Conservation (phyloP, 2,329 filamentous ascomycete species). For the Cyclaneusma minus region DNA sequence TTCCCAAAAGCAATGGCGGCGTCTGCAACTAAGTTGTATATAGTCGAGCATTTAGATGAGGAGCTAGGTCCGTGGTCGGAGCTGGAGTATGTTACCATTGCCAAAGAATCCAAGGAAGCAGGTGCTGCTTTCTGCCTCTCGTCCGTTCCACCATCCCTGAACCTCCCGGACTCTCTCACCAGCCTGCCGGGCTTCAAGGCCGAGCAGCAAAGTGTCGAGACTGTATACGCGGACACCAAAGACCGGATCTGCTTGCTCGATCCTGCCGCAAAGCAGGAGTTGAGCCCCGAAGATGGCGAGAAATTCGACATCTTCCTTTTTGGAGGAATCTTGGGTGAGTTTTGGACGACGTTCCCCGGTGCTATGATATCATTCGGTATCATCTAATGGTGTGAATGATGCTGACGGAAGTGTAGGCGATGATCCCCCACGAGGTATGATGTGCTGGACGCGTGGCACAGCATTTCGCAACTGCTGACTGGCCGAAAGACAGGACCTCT, state of each 20-base stretch:
- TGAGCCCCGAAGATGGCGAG: constrained; percentile 69
- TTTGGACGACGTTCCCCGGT: constrained; percentile 2
- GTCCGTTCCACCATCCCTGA: constrained; percentile 56
- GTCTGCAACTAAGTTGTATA: constrained; percentile 51
- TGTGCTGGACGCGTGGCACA: constrained; percentile 6
- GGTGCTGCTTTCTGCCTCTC: constrained; percentile 65
- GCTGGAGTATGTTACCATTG: constrained; percentile 82
- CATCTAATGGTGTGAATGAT: no score
- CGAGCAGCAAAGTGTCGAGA: constrained; percentile 67
- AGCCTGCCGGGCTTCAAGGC: constrained; percentile 48
- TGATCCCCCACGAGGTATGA: constrained; percentile 75
- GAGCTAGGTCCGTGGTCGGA: constrained; percentile 91
- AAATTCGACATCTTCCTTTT: constrained; percentile 86
- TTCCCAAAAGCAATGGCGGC: constrained; percentile 19
- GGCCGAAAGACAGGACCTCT: constrained; percentile 68
- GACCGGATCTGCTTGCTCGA: constrained; percentile 77
- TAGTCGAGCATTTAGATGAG: constrained; percentile 92
- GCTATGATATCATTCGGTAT: constrained; percentile 2
- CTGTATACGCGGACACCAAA: constrained; percentile 59
- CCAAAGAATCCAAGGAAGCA: constrained; percentile 55
- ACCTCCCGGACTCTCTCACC: constrained; percentile 42
- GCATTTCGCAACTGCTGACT: constrained; percentile 4
- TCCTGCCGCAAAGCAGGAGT: constrained; percentile 65
- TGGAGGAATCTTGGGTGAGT: constrained; percentile 79
- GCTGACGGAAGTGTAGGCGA: constrained; percentile 44